Evolutionary conservation across 768 basidiomycete genomes (phyloP).

Genomic region (Hygrocybe coccinea): DNA sequence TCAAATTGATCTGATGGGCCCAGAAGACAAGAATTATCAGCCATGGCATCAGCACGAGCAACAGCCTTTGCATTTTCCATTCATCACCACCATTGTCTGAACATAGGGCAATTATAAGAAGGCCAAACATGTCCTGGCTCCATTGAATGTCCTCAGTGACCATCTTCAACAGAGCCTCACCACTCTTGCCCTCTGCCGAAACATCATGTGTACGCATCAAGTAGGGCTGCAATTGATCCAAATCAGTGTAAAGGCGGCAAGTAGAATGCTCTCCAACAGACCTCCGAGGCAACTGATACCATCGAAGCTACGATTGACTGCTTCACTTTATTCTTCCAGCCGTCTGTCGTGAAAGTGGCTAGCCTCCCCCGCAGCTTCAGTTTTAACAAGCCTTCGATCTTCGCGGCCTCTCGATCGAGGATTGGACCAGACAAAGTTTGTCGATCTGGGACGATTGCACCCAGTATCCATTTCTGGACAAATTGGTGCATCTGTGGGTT

Average conservation of each 20-base stretch:
- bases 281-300: slow-evolving; percentile 23
- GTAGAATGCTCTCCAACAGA: slow-evolving; percentile 10
- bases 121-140: slow-evolving; percentile 13
- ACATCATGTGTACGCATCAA: slow-evolving; percentile 20
- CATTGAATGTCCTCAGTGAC: slow-evolving; percentile 21
- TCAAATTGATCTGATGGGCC: slow-evolving; percentile 25
- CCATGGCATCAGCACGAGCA: slow-evolving; percentile 12
- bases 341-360: slow-evolving; percentile 26
- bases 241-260: not conserved
- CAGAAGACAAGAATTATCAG: slow-evolving; percentile 20
- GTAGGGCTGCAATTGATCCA: slow-evolving; percentile 2
- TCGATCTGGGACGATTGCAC: slow-evolving; percentile 19
- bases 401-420: slow-evolving; percentile 8
- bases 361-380: slow-evolving; percentile 13
- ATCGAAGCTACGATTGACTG: slow-evolving; percentile 21
- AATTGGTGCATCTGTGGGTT: slow-evolving; percentile 31
- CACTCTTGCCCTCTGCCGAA: slow-evolving; percentile 22
- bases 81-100: slow-evolving; percentile 24
- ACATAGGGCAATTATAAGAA: slow-evolving; percentile 18
- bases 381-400: slow-evolving; percentile 5
- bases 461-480: slow-evolving; percentile 29
- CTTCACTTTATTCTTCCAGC: slow-evolving; percentile 29
- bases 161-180: slow-evolving; percentile 19
- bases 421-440: slow-evolving; percentile 22
- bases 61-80: slow-evolving; percentile 6